These are phyloP conservation scores for Monosiga brevicollis DNA, from an alignment of 78 protist species.

Conservation along the genomic window DNA sequence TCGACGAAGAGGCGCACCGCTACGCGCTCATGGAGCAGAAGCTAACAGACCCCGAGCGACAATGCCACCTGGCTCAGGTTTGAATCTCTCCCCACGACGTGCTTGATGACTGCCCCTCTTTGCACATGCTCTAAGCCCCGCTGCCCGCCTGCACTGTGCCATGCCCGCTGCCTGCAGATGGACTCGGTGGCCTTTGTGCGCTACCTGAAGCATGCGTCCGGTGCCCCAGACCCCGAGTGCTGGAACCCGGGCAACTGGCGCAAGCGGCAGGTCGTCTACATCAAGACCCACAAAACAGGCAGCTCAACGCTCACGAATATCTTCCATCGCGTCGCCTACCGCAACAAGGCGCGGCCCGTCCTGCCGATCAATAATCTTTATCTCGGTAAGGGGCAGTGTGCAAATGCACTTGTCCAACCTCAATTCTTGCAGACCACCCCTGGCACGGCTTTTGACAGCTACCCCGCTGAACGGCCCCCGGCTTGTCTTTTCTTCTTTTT, in stretches of 20 bases:
- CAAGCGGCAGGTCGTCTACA: neutral
- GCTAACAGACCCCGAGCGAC: too few species aligned
- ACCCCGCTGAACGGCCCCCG: too few species aligned
- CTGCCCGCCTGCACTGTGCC: too few species aligned
- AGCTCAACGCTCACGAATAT: neutral
- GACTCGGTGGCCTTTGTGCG: neutral
- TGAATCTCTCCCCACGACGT: too few species aligned
- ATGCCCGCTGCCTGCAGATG: too few species aligned
- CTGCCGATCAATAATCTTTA: neutral
- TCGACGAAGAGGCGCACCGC: neutral
- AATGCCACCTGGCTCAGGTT: neutral
- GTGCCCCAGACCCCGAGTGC: neutral
- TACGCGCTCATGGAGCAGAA: neutral
- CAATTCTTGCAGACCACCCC: too few species aligned
- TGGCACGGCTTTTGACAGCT: too few species aligned
- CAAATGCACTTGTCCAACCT: too few species aligned
- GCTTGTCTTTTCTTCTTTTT: too few species aligned
- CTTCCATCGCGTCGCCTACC: neutral
- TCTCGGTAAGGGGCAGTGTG: too few species aligned
- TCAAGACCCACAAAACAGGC: neutral
- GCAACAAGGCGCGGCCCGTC: neutral
- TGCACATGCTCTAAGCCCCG: too few species aligned
- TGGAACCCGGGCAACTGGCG: neutral
- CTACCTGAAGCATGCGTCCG: neutral
- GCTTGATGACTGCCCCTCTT: too few species aligned